phyloP scores from a whole-genome alignment of 805 yeast species.

The Candida sonorensis region DNA sequence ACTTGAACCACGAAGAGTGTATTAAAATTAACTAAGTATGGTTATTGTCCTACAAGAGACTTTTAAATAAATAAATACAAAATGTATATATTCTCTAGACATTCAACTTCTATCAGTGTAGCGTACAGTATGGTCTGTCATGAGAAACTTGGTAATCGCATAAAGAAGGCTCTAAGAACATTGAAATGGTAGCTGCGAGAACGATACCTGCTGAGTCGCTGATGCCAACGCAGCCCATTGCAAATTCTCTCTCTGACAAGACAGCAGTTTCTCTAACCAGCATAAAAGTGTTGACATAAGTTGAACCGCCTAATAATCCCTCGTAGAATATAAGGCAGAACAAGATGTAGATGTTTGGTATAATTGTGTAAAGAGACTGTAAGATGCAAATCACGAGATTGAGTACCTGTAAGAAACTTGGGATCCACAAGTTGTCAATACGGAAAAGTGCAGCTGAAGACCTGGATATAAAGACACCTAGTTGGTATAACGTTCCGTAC shows the following conservation, averaged over 20 bases:
- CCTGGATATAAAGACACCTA: conserved; percentile 89
- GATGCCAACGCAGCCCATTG: conserved; percentile 76
- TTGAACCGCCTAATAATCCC: conserved; percentile 84
- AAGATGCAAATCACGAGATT: conserved; percentile 52
- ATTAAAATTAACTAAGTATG: no score
- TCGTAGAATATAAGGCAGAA: conserved; percentile 72
- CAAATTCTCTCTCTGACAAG: conserved; percentile 57
- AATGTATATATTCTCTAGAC: no score
- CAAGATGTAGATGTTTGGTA: conserved; percentile 56
- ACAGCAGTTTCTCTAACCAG: conserved; percentile 57
- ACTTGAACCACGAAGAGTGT: no score
- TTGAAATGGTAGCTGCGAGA: conserved; percentile 68
- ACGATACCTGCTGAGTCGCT: conserved; percentile 84
- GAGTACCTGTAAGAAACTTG: conserved; percentile 58
- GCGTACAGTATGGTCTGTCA: conserved; percentile 77
- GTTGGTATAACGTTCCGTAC: conserved; percentile 82
- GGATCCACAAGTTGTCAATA: conserved; percentile 48
- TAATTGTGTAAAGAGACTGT: conserved; percentile 57
- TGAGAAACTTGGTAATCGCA: conserved; percentile 64
- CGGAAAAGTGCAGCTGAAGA: conserved; percentile 69
- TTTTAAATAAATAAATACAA: no score
- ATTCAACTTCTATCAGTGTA: conserved; percentile 30
- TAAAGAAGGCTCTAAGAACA: conserved; percentile 65
- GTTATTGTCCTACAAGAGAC: no score
- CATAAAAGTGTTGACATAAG: conserved; percentile 85